Base-by-base conservation (phyloP, 345 rosid species). In the Abelmoschus esculentus region DNA sequence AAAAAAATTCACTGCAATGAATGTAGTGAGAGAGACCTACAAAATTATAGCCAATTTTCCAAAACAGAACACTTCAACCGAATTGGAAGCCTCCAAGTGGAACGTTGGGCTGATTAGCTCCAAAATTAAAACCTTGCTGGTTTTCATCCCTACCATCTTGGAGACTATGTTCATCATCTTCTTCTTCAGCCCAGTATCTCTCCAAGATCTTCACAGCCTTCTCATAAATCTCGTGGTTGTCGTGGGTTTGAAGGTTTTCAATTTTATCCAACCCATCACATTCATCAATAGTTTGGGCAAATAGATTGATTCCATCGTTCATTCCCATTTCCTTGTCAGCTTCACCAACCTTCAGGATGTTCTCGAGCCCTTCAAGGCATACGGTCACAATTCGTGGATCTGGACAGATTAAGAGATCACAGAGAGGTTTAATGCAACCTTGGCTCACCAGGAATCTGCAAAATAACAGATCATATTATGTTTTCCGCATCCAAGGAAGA, bases 371-470 rank as follows among this genome's bases (percentile, higher is more conserved):
- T 70, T 90, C 96, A 1, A 90, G 90, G 83, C 97, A 88, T 59
- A 90, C 97, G 0, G 95, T 88, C 77, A 88, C 95, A 10, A 90
- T 87, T 69, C 92, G 84, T 1, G 97, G 95, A 60, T 90, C 95
- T 0, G 95, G 95, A 61, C 97, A 83, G 60, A 79, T 61, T 65
- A 90, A 83, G 32, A 90, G 90, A 83, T 90, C 95, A 22, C 95
- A 90, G 5, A 89, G 84, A n/a, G 97, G 95, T 69, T 86, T 87
- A 61, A 90, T 87, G 87, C 92, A 88, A 68, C 87, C 92, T 77
- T 87, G 87, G 70, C 76, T 79, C 70, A 84, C 97, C 79, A 90
- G 73, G 72, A 80, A 84, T 71, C 97, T 90, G 80, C 75, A 75
- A 36, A 63, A 65, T 44, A 75, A 70, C 46, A 49, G 44, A 72